Percentiles rank a stretch among this genome's conserved stretches.
These are phyloP conservation scores for Arthrobotrys musiformis DNA, from an alignment of 2,329 filamentous ascomycete species.

Conservation along the genomic window DNA sequence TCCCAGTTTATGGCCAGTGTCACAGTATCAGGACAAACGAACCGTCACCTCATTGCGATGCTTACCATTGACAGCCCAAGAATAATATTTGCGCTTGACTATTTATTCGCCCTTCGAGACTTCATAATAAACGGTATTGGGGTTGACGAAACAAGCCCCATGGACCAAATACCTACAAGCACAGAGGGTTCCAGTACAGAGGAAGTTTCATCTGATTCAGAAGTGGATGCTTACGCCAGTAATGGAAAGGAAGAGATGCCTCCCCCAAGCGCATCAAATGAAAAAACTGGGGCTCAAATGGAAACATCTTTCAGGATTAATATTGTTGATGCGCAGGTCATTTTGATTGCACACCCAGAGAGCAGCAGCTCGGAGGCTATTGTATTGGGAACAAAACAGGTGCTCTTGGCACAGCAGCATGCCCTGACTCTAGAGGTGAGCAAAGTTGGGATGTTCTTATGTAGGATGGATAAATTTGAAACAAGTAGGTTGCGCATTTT, in stretches of 20 bases:
- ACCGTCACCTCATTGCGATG: conserved; percentile 86
- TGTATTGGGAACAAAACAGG: conserved; percentile 91
- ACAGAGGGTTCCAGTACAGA: conserved; percentile 71
- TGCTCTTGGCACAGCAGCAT: conserved; percentile 92
- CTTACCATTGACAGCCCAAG: conserved; percentile 93
- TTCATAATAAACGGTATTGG: conserved; percentile 81
- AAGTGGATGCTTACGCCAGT: conserved; percentile 3
- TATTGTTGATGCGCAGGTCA: conserved; percentile 93
- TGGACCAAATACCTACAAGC: conserved; percentile 5
- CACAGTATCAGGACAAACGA: conserved; percentile 85
- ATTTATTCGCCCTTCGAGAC: conserved; percentile 86
- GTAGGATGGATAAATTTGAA: conserved; percentile 97
- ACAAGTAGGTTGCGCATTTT: conserved; percentile 88
- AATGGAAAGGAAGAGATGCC: background rate
- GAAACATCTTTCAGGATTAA: conserved; percentile 89
- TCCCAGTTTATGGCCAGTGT: conserved; percentile 99
- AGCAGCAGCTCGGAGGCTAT: conserved; percentile 93
- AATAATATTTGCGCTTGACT: conserved; percentile 94
- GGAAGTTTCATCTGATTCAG: conserved; percentile 37
- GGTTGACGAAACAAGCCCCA: conserved; percentile 66
- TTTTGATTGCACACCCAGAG: conserved; percentile 92
- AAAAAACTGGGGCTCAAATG: conserved; percentile 65
- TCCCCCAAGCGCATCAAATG: background rate
- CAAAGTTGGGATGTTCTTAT: conserved; percentile 96
- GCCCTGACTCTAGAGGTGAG: conserved; percentile 92